phyloP scores from a whole-genome alignment of 495 filamentous ascomycete genomes.

The Usnea hakonensis region DNA sequence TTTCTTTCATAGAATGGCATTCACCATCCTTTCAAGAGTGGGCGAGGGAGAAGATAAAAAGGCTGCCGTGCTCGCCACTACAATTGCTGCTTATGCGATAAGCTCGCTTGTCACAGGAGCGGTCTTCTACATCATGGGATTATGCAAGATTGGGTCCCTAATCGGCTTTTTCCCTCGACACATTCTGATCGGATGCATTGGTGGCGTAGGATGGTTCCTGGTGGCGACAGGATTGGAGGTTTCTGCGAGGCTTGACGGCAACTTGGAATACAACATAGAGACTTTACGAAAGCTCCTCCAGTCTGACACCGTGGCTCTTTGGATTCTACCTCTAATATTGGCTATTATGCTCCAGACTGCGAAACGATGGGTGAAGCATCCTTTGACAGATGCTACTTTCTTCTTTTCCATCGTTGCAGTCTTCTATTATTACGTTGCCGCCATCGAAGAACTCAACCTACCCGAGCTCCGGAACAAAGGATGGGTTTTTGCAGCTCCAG shows the following conservation, averaged over 20 bases:
- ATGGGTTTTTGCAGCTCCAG: slow-evolving; percentile 86
- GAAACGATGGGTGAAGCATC: slow-evolving; percentile 67
- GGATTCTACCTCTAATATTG: slow-evolving; percentile 70
- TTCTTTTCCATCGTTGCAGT: slow-evolving; percentile 71
- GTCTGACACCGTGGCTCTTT: slow-evolving; percentile 66
- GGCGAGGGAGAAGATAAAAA: slow-evolving; percentile 63
- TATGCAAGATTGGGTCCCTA: slow-evolving; percentile 74
- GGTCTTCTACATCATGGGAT: slow-evolving; percentile 86
- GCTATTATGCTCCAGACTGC: slow-evolving; percentile 66
- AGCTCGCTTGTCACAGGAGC: slow-evolving; percentile 85
- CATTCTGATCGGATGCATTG: slow-evolving; percentile 95
- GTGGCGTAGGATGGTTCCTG: slow-evolving; percentile 95
- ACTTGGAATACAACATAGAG: slow-evolving; percentile 67
- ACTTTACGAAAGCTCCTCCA: slow-evolving; percentile 66
- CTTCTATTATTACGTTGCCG: slow-evolving; percentile 74
- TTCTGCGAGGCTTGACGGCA: slow-evolving; percentile 78
- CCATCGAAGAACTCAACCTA: slow-evolving; percentile 55
- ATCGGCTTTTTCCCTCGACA: slow-evolving; percentile 95
- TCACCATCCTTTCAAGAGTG: slow-evolving; percentile 70
- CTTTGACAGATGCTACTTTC: slow-evolving; percentile 78
- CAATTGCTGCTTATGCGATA: slow-evolving; percentile 80
- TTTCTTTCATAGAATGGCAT: slow-evolving; percentile 96
- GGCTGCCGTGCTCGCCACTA: slow-evolving; percentile 81
- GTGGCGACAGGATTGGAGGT: slow-evolving; percentile 88
- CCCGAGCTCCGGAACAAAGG: slow-evolving; percentile 56